Evolutionary conservation across 1,139 yeast species (phyloP).

Genomic region (Yarrowia galli): DNA sequence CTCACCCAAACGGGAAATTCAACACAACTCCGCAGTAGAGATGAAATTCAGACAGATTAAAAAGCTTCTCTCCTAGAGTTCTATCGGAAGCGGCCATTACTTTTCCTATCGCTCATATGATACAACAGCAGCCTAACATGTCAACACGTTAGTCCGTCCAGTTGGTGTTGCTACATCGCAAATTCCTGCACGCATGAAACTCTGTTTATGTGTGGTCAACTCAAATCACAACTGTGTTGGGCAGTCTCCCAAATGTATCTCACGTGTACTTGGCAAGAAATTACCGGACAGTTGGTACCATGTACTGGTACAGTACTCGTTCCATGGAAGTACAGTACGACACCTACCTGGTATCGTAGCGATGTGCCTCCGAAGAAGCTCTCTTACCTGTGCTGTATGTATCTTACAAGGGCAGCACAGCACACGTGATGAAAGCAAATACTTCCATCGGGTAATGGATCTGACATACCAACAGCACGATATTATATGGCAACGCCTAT

Average conservation of each 20-base stretch:
- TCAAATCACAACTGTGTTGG: constrained; percentile 6
- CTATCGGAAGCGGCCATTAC: neutral
- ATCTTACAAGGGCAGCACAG: no score
- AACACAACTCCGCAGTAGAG: neutral
- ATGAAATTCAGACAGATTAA: neutral
- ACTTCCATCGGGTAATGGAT: no score
- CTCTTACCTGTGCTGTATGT: no score
- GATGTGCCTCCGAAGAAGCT: no score
- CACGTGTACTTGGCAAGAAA: neutral
- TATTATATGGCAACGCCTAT: no score
- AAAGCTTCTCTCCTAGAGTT: neutral
- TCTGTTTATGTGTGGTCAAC: constrained; percentile 13
- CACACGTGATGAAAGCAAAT: no score
- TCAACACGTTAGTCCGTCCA: neutral
- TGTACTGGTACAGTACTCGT: no score
- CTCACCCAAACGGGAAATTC: constrained; percentile 7
- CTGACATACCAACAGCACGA: no score
- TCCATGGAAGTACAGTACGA: no score
- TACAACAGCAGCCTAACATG: neutral
- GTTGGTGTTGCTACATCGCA: constrained; percentile 32
- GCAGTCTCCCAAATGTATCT: constrained; percentile 13
- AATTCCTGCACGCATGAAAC: constrained; percentile 31
- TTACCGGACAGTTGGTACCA: no score
- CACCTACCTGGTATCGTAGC: no score
- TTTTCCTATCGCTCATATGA: neutral